A percentile compares a stretch with the other conserved stretches of the same genome.
Evolutionary conservation across 352 stramenopile genomes (phyloP).

Genomic region (Phytophthora multivora): DNA sequence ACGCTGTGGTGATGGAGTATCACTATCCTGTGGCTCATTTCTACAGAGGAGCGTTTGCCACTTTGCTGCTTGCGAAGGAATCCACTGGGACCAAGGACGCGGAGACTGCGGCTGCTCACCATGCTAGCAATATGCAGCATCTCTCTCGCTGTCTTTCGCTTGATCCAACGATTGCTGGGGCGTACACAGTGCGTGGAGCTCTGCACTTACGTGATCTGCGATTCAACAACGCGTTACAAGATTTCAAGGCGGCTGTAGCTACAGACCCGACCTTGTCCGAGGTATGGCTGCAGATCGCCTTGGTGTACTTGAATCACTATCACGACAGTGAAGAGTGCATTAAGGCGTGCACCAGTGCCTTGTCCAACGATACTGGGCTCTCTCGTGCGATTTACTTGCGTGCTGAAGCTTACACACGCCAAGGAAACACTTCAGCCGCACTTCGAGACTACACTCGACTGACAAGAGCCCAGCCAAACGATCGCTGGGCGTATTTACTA

Average conservation of each 20-base stretch:
- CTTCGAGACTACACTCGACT: slow-evolving; percentile 69
- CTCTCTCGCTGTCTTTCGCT: slow-evolving; percentile 66
- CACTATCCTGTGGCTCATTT: slow-evolving; percentile 83
- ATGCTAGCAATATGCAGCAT: slow-evolving; percentile 56
- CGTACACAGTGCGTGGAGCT: slow-evolving; percentile 73
- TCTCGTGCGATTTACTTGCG: slow-evolving; percentile 68
- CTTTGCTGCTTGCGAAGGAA: slow-evolving; percentile 39
- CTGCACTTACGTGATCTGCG: slow-evolving; percentile 71
- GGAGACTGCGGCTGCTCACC: slow-evolving; percentile 27
- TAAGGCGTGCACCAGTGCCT: slow-evolving; percentile 62
- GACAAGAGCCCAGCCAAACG: slow-evolving; percentile 59
- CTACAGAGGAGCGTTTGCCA: slow-evolving; percentile 72
- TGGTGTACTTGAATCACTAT: slow-evolving; percentile 84
- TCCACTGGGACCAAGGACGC: slow-evolving; percentile 20
- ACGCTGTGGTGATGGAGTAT: slow-evolving; percentile 79
- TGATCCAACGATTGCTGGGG: slow-evolving; percentile 76
- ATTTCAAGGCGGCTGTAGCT: slow-evolving; percentile 79
- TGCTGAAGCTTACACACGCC: slow-evolving; percentile 64
- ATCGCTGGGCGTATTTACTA: slow-evolving; percentile 68
- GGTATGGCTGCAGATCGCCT: slow-evolving; percentile 80
- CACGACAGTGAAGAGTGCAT: slow-evolving; percentile 74
- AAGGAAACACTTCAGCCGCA: slow-evolving; percentile 58
- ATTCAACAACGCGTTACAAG: slow-evolving; percentile 78
- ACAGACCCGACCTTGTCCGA: slow-evolving; percentile 78
- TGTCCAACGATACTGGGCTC: slow-evolving; percentile 69